These are phyloP conservation scores for Yarrowia porcina DNA, from an alignment of 805 yeast species.

Conservation along the genomic window DNA sequence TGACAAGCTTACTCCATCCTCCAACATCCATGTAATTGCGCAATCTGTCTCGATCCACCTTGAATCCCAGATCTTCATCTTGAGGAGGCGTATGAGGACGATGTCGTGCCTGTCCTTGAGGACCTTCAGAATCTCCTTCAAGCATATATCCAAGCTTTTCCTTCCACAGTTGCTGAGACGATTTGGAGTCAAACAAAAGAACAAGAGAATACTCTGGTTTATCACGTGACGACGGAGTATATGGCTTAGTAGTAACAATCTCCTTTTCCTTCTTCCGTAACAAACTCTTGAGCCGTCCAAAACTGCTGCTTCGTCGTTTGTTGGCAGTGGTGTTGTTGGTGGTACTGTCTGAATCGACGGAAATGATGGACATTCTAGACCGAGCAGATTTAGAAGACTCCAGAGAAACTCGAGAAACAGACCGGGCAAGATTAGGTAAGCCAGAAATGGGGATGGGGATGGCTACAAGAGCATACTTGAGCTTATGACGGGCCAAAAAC, in stretches of 20 bases:
- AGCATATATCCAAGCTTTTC: not conserved
- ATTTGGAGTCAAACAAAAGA: not conserved
- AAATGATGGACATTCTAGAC: not conserved
- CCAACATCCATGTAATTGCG: not conserved
- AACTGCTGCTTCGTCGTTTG: not conserved
- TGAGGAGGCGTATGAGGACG: slow-evolving; percentile 16
- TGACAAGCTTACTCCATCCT: slow-evolving; percentile 6
- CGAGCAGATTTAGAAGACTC: not conserved
- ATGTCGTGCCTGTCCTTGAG: not conserved
- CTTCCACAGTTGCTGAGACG: not conserved
- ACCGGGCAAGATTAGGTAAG: not conserved
- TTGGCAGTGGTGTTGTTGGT: too few relatives aligned
- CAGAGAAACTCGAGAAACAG: not conserved
- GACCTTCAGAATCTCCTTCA: not conserved
- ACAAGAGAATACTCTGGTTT: slow-evolving; percentile 8
- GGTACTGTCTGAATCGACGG: not conserved
- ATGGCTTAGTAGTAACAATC: not conserved
- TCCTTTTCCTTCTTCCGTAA: not conserved
- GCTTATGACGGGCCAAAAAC: not conserved
- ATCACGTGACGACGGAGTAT: not conserved
- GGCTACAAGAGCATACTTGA: slow-evolving; percentile 1
- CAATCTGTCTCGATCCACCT: not conserved
- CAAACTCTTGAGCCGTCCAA: slow-evolving; percentile 6
- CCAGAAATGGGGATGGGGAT: slow-evolving; percentile 13
- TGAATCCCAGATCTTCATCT: not conserved